Base-by-base conservation (phyloP, 1,284 basidiomycete genomes). In the Clitocybe nebularis region DNA sequence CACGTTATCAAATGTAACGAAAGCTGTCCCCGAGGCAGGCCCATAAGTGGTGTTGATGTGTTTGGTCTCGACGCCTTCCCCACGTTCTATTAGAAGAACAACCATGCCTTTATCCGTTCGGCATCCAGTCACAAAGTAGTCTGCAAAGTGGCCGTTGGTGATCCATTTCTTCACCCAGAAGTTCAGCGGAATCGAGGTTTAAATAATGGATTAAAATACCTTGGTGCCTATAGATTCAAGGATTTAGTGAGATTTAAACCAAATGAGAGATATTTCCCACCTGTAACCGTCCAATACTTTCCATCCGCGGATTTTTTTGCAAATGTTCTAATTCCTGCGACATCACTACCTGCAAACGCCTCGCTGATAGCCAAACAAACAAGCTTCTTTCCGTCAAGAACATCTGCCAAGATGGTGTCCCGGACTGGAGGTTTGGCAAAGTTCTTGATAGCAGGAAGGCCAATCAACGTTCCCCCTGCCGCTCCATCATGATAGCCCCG, bases 271-370 rank as follows among this genome's bases (percentile, higher is more conserved):
- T 11, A 32, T 10, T 23, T 14, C 51, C 39, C 22, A 56, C 89
- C 89, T 50, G 84, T 88, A 50, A 92, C 77, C 44, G 84, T 80
- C 80, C 84, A 89, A 50, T 76, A 63, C 49, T 77, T 84, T 32
- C 89, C 89, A 56, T 93, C 90, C 41, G 81, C 77, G 25, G 74
- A 82, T 64, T 90, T 85, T 40, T 69, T 77, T 3, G 92, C 92
- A 1, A 78, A 84, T 9, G 86, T 90, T 59, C 80, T 75, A 32
- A 88, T 66, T 16, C 84, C 83, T 49, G 80, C 72, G 10, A 94
- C 89, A 55, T 93, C 90, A 42, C 84, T 88, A 1, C 91, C 91
- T 1, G 92, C 92, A 56, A 87, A 89, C 0, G 92, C 89, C 58
- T 83, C 80, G 34, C 75, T 77, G 46, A 94, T 84, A 26, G 92